Evolutionary conservation across 2,329 filamentous ascomycete genomes (phyloP), one percentile per base, ranked within the genome.

Genomic region (Fusarium albidum): DNA sequence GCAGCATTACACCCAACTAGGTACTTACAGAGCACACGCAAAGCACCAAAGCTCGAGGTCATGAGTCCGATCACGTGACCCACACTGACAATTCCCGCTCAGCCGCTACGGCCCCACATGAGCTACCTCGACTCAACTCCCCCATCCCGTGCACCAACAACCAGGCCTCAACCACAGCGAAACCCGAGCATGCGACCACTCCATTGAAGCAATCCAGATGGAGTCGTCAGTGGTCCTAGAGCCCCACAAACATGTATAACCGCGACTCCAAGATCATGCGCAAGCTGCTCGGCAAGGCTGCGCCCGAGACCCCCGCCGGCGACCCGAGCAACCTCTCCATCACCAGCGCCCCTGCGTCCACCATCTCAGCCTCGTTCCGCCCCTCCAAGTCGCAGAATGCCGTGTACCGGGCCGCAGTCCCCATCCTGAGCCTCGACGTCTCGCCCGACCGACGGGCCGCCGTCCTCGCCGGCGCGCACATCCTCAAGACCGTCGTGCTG

Each of bases 401-500:
- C 32, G 70, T 78, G 10, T 82, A 84, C 61, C 64, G 74, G 11
- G 80, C 80, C 2, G 76, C 78, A 26, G 77, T 75, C 2, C 83
- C 85, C 6, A 80, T 88, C 27, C 70, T 79, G 32, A 83, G 81
- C 61, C 74, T 88, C 60, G 85, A 87, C 66, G 77, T 78, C 28
- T 83, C 84, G 2, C 76, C 81, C 49, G 83, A 87, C 65, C 79
- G 81, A 49, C 77, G 77, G 28, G 74, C 77, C 37, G 83, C 81
- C 28, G 78, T 87, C 3, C 73, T 88, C 34, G 85, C 79, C 8
- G 83, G 85, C 6, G 76, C 69, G 6, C 83, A 87, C 59, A 76
- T 87, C 18, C 81, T 88, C 53, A 86, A 86, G 72, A 86, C 82
- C 2, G 70, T 88, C 37, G 75, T 79, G 15, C 72, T 86, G 28